Conservation (phyloP, 768 basidiomycete genomes). For the Auricularia heimuer region DNA sequence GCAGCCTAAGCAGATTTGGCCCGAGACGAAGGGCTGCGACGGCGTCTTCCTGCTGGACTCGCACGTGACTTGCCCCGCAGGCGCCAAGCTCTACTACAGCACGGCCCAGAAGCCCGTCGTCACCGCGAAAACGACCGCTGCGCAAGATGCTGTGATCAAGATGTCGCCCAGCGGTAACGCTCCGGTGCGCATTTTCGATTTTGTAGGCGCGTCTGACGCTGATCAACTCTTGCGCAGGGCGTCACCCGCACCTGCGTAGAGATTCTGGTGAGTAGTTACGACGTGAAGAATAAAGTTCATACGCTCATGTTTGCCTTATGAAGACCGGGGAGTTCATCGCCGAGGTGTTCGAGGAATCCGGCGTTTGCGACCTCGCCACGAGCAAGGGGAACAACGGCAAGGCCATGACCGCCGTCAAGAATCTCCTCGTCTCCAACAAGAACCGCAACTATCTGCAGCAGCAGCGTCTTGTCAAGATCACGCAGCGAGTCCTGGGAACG, state of each 20-base stretch:
- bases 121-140: background rate
- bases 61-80: background rate
- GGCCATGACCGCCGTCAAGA: background rate
- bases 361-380: constrained; percentile 4
- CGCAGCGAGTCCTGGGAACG: background rate
- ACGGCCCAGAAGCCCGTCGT: background rate
- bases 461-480: background rate
- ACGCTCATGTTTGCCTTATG: background rate
- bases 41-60: background rate
- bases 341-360: background rate
- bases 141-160: background rate
- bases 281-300: background rate
- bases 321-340: background rate
- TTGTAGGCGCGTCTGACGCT: too few relatives aligned
- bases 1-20: background rate
- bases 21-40: background rate
- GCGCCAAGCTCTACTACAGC: background rate
- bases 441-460: background rate
- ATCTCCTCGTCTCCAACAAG: background rate
- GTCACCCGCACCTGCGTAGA: background rate
- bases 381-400: background rate
- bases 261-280: background rate
- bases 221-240: background rate
- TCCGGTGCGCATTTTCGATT: background rate
- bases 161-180: background rate